These are phyloP conservation scores for Penicillium capsulatum DNA, from an alignment of 2,329 filamentous ascomycete genomes.

Conservation along the genomic window DNA sequence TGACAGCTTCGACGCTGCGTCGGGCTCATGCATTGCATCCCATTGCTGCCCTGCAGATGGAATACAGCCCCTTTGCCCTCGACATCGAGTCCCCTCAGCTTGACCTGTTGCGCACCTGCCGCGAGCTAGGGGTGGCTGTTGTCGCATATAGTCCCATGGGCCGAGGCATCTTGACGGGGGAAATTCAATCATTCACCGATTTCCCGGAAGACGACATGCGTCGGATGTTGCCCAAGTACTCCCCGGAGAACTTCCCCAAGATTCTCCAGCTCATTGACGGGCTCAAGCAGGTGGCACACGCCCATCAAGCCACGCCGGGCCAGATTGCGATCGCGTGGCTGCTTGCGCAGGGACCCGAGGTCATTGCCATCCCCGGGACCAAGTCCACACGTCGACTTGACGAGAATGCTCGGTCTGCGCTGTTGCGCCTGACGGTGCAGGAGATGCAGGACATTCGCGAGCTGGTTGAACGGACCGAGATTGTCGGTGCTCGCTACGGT, in stretches of 20 bases:
- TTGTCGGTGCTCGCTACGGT: conserved; percentile 18
- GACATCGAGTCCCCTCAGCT: conserved; percentile 48
- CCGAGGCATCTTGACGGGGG: conserved; percentile 55
- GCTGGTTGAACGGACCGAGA: conserved; percentile 15
- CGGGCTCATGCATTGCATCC: conserved; percentile 48
- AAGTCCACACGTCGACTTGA: conserved; percentile 20
- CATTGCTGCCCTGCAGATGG: conserved; percentile 49
- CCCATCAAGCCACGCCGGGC: conserved; percentile 53
- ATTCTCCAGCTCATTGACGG: conserved; percentile 52
- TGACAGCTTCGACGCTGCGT: conserved; percentile 44
- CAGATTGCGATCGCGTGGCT: conserved; percentile 63
- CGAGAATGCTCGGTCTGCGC: conserved; percentile 16
- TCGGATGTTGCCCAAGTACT: conserved; percentile 45
- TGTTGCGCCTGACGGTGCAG: conserved; percentile 17
- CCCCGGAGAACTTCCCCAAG: conserved; percentile 50
- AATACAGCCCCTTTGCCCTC: conserved; percentile 49
- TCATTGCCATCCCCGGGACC: conserved; percentile 30
- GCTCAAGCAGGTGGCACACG: conserved; percentile 48
- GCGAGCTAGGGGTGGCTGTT: conserved; percentile 55
- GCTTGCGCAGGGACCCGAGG: conserved; percentile 50
- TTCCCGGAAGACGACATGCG: conserved; percentile 50
- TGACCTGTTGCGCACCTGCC: conserved; percentile 51
- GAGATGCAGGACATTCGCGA: conserved; percentile 19
- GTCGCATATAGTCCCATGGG: conserved; percentile 60
- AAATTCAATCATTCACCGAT: conserved; percentile 45